Percentiles rank a stretch among this genome's conserved stretches.
phyloP scores from a whole-genome alignment of 1,284 basidiomycete species.

The Coniophora puteana region DNA sequence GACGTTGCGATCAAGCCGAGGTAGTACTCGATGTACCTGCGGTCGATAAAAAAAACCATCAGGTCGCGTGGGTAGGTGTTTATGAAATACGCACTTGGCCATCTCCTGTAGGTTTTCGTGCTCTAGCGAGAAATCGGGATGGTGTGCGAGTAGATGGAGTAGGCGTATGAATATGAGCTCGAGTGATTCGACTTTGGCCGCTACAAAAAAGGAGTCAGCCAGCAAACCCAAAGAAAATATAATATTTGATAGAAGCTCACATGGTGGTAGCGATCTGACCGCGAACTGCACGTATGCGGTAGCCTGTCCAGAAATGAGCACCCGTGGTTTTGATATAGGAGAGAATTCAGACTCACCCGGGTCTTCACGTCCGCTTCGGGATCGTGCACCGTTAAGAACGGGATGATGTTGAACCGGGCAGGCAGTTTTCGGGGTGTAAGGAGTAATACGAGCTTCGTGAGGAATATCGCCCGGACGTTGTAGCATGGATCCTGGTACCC shows the following conservation, averaged over 20 bases:
- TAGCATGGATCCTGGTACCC: slow-evolving; percentile 76
- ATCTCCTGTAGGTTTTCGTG: slow-evolving; percentile 68
- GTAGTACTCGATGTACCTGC: slow-evolving; percentile 88
- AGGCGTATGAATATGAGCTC: slow-evolving; percentile 86
- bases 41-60: slow-evolving; percentile 1
- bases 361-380: slow-evolving; percentile 79
- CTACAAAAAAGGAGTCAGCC: slow-evolving; percentile 25
- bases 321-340: no score
- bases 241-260: slow-evolving; percentile 27
- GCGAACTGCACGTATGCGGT: slow-evolving; percentile 51
- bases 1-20: slow-evolving; percentile 70
- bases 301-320: slow-evolving; percentile 44
- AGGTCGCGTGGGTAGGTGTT: not conserved
- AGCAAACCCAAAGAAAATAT: not conserved
- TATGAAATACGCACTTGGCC: slow-evolving; percentile 50
- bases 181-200: slow-evolving; percentile 61
- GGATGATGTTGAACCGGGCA: slow-evolving; percentile 76
- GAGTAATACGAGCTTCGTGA: slow-evolving; percentile 71
- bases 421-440: slow-evolving; percentile 62
- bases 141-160: slow-evolving; percentile 87
- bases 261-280: slow-evolving; percentile 43
- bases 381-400: slow-evolving; percentile 89
- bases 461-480: slow-evolving; percentile 77
- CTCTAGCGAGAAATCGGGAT: slow-evolving; percentile 80
- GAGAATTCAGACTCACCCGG: slow-evolving; percentile 43